phyloP scores from a whole-genome alignment of 169 alveolate species.

The Plasmodium coatneyi region DNA sequence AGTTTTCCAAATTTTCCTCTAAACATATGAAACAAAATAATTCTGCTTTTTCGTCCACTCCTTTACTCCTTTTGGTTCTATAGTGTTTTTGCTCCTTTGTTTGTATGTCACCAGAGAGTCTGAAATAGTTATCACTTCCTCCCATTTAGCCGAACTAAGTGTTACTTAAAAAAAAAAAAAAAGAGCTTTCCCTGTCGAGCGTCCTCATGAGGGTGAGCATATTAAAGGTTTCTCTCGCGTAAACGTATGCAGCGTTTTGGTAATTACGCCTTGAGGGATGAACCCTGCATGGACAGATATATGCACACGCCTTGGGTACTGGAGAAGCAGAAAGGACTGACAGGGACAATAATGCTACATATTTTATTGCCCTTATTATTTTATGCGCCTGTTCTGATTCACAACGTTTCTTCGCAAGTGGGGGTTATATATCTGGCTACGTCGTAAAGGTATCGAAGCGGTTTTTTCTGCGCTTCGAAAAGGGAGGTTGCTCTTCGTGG shows the following conservation, averaged over 20 bases:
- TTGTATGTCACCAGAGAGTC: not conserved
- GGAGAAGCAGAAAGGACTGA: not conserved
- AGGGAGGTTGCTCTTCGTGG: not conserved
- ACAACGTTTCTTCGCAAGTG: not conserved
- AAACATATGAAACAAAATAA: slow-evolving; percentile 70
- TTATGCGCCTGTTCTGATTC: not conserved
- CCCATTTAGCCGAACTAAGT: slow-evolving; percentile 45
- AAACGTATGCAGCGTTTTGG: not conserved
- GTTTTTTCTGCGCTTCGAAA: not conserved
- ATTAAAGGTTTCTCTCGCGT: slow-evolving; percentile 2
- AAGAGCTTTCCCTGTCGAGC: not conserved
- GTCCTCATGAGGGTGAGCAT: not conserved
- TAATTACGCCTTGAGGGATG: not conserved
- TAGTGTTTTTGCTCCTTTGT: not conserved
- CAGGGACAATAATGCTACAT: not conserved
- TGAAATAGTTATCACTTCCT: slow-evolving; percentile 3
- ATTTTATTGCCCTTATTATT: not conserved
- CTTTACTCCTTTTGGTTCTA: slow-evolving; percentile 7
- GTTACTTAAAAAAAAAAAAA: not conserved
- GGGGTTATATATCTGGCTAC: not conserved
- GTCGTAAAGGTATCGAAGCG: not conserved
- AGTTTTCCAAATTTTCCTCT: slow-evolving; percentile 45
- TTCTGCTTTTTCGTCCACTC: slow-evolving; percentile 40
- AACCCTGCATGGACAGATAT: not conserved
- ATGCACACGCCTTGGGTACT: not conserved